A percentile compares a stretch with the other conserved stretches of the same genome.
Evolutionary conservation across 495 filamentous ascomycete species (phyloP).

Genomic region (Chlorociboria aeruginascens): DNA sequence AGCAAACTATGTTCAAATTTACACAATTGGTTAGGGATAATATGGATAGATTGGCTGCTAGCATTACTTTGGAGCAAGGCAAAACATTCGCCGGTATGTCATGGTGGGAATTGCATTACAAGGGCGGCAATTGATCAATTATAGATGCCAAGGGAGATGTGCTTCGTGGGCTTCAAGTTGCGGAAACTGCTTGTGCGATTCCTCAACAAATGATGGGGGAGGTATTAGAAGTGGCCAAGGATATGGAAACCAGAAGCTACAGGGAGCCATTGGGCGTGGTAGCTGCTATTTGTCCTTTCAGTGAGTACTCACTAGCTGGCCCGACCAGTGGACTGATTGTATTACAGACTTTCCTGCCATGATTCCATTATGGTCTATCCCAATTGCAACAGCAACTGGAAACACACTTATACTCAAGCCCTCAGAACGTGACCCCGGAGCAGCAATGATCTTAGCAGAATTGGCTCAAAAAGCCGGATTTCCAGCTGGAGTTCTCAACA

Average conservation of each 20-base stretch:
- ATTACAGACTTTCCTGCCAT: conserved; percentile 89
- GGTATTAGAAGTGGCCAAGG: conserved; percentile 91
- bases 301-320: conserved; percentile 38
- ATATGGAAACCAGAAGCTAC: conserved; percentile 97
- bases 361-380: conserved; percentile 97
- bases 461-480: conserved; percentile 85
- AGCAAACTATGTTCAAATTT: conserved; percentile 98
- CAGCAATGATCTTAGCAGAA: conserved; percentile 95
- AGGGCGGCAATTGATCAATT: background rate
- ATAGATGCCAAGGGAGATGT: conserved; percentile 87
- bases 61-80: conserved; percentile 94
- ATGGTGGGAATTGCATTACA: background rate
- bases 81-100: conserved; percentile 68
- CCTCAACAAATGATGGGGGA: conserved; percentile 90
- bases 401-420: conserved; percentile 95
- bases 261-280: conserved; percentile 88
- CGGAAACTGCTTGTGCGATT: conserved; percentile 90
- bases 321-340: conserved; percentile 3
- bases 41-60: conserved; percentile 91
- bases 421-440: conserved; percentile 95
- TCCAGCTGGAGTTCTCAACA: conserved; percentile 86
- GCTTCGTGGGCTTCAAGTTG: conserved; percentile 88
- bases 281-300: conserved; percentile 97
- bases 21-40: conserved; percentile 80
- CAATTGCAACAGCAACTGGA: conserved; percentile 85